Conservation (phyloP, 106 monocot genomes). For the Phalaenopsis aphrodite region DNA sequence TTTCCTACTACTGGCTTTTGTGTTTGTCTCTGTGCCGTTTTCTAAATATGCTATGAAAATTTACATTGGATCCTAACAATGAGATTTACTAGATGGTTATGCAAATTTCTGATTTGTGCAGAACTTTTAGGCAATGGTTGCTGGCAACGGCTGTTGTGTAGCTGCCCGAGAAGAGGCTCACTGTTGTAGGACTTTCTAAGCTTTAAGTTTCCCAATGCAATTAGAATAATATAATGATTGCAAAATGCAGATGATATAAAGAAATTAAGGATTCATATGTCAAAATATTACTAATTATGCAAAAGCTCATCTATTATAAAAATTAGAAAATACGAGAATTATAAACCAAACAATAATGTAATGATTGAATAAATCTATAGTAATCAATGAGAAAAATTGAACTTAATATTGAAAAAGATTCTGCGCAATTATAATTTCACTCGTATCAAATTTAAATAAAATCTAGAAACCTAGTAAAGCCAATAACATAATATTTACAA, state of each 20-base stretch:
- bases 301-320: neutral
- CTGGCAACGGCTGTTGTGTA: neutral
- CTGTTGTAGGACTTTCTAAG: neutral
- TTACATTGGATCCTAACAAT: neutral
- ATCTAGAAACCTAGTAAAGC: neutral
- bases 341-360: neutral
- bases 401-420: too few species aligned
- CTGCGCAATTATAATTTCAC: too few species aligned
- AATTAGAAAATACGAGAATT: neutral
- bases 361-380: neutral
- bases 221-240: neutral
- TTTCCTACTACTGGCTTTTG: neutral
- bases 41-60: neutral
- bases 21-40: neutral
- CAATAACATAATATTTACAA: neutral
- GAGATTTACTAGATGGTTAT: neutral
- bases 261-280: neutral
- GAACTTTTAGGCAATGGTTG: neutral
- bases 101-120: neutral
- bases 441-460: neutral
- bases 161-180: neutral
- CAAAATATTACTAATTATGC: neutral
- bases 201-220: neutral
- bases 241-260: neutral
- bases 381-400: too few species aligned